A percentile compares a stretch with the other conserved stretches of the same genome.
These are phyloP conservation scores for Aspergillus ochraceus DNA, from an alignment of 2,329 filamentous ascomycete genomes.

Conservation along the genomic window DNA sequence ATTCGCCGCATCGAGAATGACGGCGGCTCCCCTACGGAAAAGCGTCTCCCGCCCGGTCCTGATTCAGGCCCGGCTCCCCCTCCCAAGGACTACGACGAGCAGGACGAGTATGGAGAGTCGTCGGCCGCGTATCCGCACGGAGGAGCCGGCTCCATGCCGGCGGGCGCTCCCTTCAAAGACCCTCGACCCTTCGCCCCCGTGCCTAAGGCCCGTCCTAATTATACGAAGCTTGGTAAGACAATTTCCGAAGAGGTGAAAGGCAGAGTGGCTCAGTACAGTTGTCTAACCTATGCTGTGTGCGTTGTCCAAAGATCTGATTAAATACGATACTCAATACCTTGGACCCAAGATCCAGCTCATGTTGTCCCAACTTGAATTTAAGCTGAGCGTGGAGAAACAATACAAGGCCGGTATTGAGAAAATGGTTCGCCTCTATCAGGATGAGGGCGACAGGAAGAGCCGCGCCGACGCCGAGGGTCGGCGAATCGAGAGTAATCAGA, in stretches of 20 bases:
- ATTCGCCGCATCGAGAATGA: constrained; percentile 69
- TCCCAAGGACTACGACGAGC: constrained; percentile 68
- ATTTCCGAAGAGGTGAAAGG: not conserved
- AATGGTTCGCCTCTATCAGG: constrained; percentile 96
- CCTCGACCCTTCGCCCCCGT: constrained; percentile 66
- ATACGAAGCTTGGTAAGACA: constrained; percentile 85
- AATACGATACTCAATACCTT: constrained; percentile 94
- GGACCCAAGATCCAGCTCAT: constrained; percentile 98
- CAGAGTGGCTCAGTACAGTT: not conserved
- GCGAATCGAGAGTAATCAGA: constrained; percentile 93
- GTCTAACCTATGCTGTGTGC: constrained; percentile 10
- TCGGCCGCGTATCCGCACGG: constrained; percentile 57
- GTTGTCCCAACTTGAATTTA: constrained; percentile 98
- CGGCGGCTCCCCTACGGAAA: constrained; percentile 47
- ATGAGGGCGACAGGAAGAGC: constrained; percentile 96
- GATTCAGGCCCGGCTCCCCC: constrained; percentile 61
- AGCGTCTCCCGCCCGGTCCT: constrained; percentile 48
- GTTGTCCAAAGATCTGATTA: constrained; percentile 75
- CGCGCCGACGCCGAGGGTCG: constrained; percentile 87
- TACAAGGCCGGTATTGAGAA: constrained; percentile 99
- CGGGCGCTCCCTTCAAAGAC: constrained; percentile 75
- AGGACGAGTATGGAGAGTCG: constrained; percentile 63
- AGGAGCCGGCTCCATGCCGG: constrained; percentile 74
- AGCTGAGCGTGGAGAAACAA: constrained; percentile 97
- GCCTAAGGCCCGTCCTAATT: constrained; percentile 81